phyloP scores from a whole-genome alignment of 169 alveolate genomes.

The Babesia sp. region DNA sequence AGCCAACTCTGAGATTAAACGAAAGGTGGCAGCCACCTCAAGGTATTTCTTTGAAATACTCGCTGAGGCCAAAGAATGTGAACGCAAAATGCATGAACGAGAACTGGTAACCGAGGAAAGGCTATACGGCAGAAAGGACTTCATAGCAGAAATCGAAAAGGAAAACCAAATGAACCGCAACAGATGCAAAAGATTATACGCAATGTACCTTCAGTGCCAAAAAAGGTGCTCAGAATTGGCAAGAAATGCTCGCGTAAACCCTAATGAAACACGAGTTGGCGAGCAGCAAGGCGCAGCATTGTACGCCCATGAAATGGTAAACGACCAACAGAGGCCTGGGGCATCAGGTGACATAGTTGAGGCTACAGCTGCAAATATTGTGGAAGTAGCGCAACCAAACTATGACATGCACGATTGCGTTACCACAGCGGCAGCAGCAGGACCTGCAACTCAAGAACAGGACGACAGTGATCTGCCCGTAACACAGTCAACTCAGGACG shows the following conservation, averaged over 20 bases:
- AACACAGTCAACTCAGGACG: not conserved
- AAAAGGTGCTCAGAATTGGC: slow-evolving; percentile 16
- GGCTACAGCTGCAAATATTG: slow-evolving; percentile 3
- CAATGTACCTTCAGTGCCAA: slow-evolving; percentile 36
- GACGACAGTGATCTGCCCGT: not conserved
- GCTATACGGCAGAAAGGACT: slow-evolving; percentile 59
- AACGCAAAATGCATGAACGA: slow-evolving; percentile 64
- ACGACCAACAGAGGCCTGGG: not conserved
- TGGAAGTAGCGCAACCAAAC: not conserved
- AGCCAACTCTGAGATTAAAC: slow-evolving; percentile 22
- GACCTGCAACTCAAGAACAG: not conserved
- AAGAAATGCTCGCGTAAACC: slow-evolving; percentile 1
- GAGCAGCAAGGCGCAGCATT: not conserved
- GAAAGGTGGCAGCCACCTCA: slow-evolving; percentile 50
- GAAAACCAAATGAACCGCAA: slow-evolving; percentile 43
- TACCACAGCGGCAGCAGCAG: slow-evolving; percentile 18
- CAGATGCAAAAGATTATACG: slow-evolving; percentile 35
- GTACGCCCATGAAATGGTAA: not conserved
- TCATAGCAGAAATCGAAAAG: slow-evolving; percentile 52
- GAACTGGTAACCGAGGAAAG: slow-evolving; percentile 64
- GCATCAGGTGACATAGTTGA: slow-evolving; percentile 1
- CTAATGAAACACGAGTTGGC: not conserved
- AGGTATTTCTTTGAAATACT: slow-evolving; percentile 64
- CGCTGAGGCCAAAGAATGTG: slow-evolving; percentile 70
- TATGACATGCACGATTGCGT: slow-evolving; percentile 15